Base-by-base conservation (phyloP, 2,329 filamentous ascomycete species). In the Arthrocladium fulminans region DNA sequence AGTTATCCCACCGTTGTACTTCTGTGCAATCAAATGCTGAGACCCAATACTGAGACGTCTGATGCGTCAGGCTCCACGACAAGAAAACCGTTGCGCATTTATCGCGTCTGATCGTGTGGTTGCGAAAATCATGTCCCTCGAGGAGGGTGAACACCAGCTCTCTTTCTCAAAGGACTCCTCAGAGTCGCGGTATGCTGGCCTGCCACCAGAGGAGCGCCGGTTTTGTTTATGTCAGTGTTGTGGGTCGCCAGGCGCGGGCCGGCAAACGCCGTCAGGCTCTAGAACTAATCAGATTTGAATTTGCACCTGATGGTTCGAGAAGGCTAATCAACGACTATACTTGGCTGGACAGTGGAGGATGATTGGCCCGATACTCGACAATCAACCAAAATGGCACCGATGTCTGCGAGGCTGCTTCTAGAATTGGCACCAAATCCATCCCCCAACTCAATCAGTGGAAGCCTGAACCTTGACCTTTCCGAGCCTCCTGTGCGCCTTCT, bases 11-110 rank as follows among this genome's bases (percentile, higher is more conserved):
- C 40, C 47, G 40, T 42, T 53, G 32, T 53, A 54, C 40, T 55
- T 55, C 40, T 51, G 51, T 27, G 51, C 49, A 23, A 51, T 43
- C 17, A 53, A 51, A 47, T 55, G 53, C 37, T 47, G 51, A 17
- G 39, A 55, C 22, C 51, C 53, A 23, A 25, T 25, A 17, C 40
- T 54, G 19, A 51, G 53, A 48, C 45, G 30, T 40, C 32, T 55
- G 25, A 51, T 55, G 37, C 44, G 48, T 19, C 50, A 45, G 47
- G 48, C 50, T 45, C 45, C 45, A 38, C 25, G 15, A 30, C 30
- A 46, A 23, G 47, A 49, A 30, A 45, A 40, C 12, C 35, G 41
- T 9, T 54, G 52, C 47, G 50, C 40, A 20, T 51, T 52, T n/a
- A 45, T 51, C 32, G 48, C 34, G 27, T 43, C 50, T 10, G 50